A percentile compares a stretch with the other conserved stretches of the same genome.
Conservation (phyloP, 805 yeast species). For the Gaillardinia entomophila region DNA sequence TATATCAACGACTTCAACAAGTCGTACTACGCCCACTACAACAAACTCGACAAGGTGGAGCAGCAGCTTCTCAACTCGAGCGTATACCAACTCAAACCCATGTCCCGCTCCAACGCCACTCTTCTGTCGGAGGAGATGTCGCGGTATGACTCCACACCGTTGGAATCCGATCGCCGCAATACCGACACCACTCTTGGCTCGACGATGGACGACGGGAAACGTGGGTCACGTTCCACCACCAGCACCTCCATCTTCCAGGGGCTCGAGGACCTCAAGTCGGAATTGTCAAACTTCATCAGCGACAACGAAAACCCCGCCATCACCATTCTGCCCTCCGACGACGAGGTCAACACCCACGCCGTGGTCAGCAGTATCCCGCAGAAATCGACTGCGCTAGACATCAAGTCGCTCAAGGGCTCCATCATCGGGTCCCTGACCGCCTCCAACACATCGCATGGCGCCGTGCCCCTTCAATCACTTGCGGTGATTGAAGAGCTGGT, state of each 20-base stretch:
- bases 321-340: not conserved
- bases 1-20: slow-evolving; percentile 17
- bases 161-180: not conserved
- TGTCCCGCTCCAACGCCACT: slow-evolving; percentile 26
- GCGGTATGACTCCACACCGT: not conserved
- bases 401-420: slow-evolving; percentile 18
- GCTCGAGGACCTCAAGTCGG: slow-evolving; percentile 23
- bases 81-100: slow-evolving; percentile 23
- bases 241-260: slow-evolving; percentile 20
- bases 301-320: not conserved
- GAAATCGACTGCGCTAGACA: slow-evolving; percentile 3
- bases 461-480: not conserved
- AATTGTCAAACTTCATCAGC: slow-evolving; percentile 14
- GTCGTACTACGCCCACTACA: slow-evolving; percentile 11
- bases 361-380: not conserved
- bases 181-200: not conserved
- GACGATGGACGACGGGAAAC: not conserved
- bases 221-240: not conserved
- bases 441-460: not conserved
- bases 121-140: slow-evolving; percentile 11
- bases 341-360: not conserved
- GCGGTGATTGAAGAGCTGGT: not conserved
- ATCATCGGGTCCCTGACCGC: slow-evolving; percentile 3
- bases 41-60: slow-evolving; percentile 4
- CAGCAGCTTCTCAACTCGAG: slow-evolving; percentile 9